Evolutionary conservation across 371 early-diverging fungal species (phyloP).

Genomic region (Mortierella sp.): DNA sequence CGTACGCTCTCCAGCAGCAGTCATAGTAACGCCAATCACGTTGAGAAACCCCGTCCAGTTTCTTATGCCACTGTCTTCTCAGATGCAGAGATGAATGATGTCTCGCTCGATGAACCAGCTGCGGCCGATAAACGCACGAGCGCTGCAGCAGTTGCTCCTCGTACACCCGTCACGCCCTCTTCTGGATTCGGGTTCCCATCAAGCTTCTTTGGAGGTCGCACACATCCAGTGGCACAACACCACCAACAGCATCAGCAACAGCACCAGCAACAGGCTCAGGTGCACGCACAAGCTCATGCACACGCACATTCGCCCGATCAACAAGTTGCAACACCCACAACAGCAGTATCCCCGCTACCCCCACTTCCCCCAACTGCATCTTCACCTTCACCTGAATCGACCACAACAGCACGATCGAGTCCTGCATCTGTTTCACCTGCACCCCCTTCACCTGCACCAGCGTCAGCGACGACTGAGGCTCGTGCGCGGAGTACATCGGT

Average conservation of each 20-base stretch:
- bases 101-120: slow-evolving; percentile 38
- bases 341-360: no score
- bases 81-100: slow-evolving; percentile 49
- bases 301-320: not conserved
- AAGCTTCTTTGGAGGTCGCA: not conserved
- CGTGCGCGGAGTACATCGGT: slow-evolving; percentile 43
- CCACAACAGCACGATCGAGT: no score
- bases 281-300: not conserved
- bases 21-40: slow-evolving; percentile 4
- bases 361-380: not conserved
- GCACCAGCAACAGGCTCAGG: slow-evolving; percentile 2
- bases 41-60: slow-evolving; percentile 40
- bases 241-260: slow-evolving; percentile 9
- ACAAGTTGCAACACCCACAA: no score
- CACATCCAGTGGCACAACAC: slow-evolving; percentile 22
- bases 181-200: slow-evolving; percentile 6
- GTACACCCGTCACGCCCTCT: slow-evolving; percentile 35
- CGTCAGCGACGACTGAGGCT: slow-evolving; percentile 15
- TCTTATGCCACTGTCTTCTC: slow-evolving; percentile 49
- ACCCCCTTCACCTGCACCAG: slow-evolving; percentile 12
- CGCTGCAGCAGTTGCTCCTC: slow-evolving; percentile 14
- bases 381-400: not conserved
- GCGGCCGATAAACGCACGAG: slow-evolving; percentile 27
- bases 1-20: slow-evolving; percentile 25
- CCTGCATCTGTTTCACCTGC: no score